Base-by-base conservation (phyloP, 139 green algal genomes). In the Asterochloris erici region DNA sequence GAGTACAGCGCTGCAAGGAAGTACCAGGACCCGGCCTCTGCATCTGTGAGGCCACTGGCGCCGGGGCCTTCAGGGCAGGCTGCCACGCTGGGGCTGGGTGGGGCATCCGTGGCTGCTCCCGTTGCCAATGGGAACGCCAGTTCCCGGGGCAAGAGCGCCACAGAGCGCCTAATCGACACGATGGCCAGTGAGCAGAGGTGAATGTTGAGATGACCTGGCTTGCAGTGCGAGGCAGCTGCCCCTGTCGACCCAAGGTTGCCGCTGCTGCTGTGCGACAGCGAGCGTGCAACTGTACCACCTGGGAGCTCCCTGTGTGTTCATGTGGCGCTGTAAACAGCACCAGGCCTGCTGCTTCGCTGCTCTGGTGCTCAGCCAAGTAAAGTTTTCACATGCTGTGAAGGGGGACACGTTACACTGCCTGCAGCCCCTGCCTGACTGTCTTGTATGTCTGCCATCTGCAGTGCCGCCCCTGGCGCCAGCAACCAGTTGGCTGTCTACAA, bases 131-230 rank as follows among this genome's bases (percentile, higher is more conserved):
- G 79, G 29, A 60, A 76, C 24, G 76, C 76, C 19, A 60, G n/a
- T 23, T 70, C 76, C 14, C 17, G 60, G 14, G 76, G 89, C 69
- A 92, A 87, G 14, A 85, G 79, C 62, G 71, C 74, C 11, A 86
- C 90, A 0, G 86, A 92, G n/a, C 93, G 92, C 82, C 77, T 97
- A 1, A 95, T 97, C 21, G 91, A 97, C 61, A 86, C 68, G 19
- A 91, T 97, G 77, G 89, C 85, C 16, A 74, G 60, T 70, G 76
- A 80, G 61, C 60, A 27, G 10, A 69, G 76, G 76, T 80, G 60
- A 28, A 24, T 9, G 29, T 0, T 16, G 12, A 38, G 74, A 14
- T 24, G 74, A 63, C 38, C 17, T 71, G 19, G 21, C 66, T 71
- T 71, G 66, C 21, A 13, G 2, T 24, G 19, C 9, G 21, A 71